Evolutionary conservation across 208 protist species (phyloP).

Genomic region (Leishmania aethiopica): DNA sequence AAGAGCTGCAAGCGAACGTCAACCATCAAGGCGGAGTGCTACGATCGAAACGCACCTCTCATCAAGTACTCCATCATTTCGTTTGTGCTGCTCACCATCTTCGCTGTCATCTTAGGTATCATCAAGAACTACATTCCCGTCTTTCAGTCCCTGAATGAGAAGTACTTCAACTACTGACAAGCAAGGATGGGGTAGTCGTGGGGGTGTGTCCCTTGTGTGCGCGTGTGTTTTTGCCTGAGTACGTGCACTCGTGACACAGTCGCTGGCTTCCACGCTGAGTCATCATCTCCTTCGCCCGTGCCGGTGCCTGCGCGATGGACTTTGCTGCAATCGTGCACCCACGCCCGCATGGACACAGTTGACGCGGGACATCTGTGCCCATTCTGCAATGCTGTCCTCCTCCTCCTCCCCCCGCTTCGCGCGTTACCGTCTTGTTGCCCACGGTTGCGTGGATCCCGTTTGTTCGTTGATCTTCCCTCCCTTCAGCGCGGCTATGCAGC

Average conservation of each 20-base stretch:
- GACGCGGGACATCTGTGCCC: not conserved
- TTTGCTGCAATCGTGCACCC: not conserved
- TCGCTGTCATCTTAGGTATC: conserved; percentile 68
- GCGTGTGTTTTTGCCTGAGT: not conserved
- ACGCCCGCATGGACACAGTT: not conserved
- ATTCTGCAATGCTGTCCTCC: not conserved
- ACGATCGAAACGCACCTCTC: conserved; percentile 65
- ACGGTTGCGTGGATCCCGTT: not conserved
- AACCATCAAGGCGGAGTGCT: conserved; percentile 79
- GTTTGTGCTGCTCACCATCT: conserved; percentile 58
- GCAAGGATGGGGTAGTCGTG: not conserved
- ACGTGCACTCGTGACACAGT: not conserved
- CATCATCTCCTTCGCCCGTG: not conserved
- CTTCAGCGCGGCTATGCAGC: not conserved
- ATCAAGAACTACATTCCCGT: conserved; percentile 85
- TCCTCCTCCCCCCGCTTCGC: not conserved
- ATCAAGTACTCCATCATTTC: conserved; percentile 72
- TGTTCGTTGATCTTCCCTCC: not conserved
- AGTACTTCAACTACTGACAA: conserved; percentile 72
- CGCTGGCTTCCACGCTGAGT: not conserved
- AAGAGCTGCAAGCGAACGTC: conserved; percentile 65
- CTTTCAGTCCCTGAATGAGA: conserved; percentile 68
- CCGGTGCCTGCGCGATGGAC: not conserved
- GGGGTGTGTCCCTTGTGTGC: not conserved
- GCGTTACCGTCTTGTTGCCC: not conserved